Evolutionary conservation across 2,329 filamentous ascomycete genomes (phyloP).

Genomic region (Aureobasidium sp.): DNA sequence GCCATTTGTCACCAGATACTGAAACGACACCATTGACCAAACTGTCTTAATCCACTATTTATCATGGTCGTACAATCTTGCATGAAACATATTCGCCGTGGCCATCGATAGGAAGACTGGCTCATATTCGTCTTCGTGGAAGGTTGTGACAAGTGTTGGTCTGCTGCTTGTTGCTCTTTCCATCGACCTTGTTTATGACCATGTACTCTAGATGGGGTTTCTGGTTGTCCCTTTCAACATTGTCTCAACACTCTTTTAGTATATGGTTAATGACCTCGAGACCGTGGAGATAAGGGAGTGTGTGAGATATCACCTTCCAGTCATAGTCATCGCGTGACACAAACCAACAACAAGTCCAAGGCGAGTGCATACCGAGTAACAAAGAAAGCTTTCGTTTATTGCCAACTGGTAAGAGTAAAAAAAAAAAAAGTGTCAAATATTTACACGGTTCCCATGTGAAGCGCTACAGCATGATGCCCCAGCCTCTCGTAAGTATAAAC

Average conservation of each 20-base stretch:
- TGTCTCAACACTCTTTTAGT: not conserved
- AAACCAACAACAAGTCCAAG: not conserved
- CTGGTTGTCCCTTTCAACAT: no score
- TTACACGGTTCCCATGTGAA: slow-evolving; percentile 7
- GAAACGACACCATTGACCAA: no score
- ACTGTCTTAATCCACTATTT: no score
- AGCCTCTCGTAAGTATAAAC: slow-evolving; percentile 6
- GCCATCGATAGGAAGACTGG: no score
- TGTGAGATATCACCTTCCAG: not conserved
- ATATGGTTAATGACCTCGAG: no score
- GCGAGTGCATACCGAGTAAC: not conserved
- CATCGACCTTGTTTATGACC: slow-evolving; percentile 54
- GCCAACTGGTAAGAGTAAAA: not conserved
- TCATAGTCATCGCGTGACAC: not conserved
- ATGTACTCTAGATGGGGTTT: no score
- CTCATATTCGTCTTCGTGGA: slow-evolving; percentile 43
- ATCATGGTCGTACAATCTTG: no score
- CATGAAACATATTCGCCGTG: no score
- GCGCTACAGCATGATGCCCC: slow-evolving; percentile 9
- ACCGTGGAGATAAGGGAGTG: not conserved
- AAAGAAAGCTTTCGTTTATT: slow-evolving; percentile 8
- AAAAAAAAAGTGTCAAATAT: slow-evolving; percentile 6
- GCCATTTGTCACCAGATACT: no score
- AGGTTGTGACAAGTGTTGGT: slow-evolving; percentile 41
- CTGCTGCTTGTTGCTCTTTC: slow-evolving; percentile 38